Conservation (phyloP, 1,139 yeast genomes). For the Arxiozyma slooffiae region DNA sequence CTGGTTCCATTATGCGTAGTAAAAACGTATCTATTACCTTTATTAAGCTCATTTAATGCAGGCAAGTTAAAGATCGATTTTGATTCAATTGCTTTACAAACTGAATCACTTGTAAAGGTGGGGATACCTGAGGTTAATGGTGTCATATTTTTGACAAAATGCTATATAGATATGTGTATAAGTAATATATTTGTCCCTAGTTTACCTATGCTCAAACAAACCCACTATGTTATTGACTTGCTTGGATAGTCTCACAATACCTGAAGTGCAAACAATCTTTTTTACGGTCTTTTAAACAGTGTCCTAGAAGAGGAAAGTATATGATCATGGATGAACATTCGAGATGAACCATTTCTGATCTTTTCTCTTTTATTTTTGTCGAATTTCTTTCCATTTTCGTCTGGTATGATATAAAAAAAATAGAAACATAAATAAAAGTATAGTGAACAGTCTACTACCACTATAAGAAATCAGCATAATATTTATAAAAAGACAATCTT, state of each 20-base stretch:
- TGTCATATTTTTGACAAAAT: background rate
- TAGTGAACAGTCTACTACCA: background rate
- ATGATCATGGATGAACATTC: too few species aligned
- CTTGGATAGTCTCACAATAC: background rate
- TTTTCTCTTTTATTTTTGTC: too few species aligned
- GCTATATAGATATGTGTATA: background rate
- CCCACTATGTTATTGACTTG: background rate
- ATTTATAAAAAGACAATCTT: too few species aligned
- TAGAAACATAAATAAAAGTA: background rate
- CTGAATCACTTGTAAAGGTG: background rate
- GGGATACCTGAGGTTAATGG: background rate
- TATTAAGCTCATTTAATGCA: background rate
- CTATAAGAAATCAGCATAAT: too few species aligned
- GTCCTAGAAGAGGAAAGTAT: too few species aligned
- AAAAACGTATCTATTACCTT: conserved; percentile 10
- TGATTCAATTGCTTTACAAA: background rate
- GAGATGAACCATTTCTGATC: too few species aligned
- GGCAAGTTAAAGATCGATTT: conserved; percentile 3
- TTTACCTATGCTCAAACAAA: too few species aligned
- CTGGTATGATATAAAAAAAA: background rate
- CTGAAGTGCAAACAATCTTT: background rate
- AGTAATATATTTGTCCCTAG: background rate
- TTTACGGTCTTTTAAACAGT: too few species aligned
- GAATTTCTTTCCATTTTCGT: background rate
- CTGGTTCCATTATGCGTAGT: conserved; percentile 13